phyloP scores from a whole-genome alignment of 345 rosid species.

The Euphorbia peplus region DNA sequence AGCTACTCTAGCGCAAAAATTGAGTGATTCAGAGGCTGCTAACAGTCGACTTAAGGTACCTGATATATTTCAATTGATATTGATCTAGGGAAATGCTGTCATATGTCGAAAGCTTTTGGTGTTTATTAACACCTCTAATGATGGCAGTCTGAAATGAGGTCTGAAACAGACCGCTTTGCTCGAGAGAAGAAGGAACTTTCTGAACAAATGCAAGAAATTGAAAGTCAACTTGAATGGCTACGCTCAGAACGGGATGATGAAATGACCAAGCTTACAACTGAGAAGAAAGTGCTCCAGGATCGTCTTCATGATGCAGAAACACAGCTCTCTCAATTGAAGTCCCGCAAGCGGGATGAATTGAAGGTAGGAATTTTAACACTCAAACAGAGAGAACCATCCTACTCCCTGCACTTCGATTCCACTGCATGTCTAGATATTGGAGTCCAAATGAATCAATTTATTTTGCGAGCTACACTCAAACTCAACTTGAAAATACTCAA shows the following conservation, averaged over 20 bases:
- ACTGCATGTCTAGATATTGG: neutral
- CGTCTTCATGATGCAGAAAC: constrained; percentile 94
- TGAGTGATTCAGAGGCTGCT: constrained; percentile 75
- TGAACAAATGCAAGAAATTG: constrained; percentile 81
- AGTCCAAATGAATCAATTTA: neutral
- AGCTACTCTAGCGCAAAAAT: constrained; percentile 52
- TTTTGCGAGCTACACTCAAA: neutral
- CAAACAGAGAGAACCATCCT: neutral
- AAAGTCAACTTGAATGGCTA: constrained; percentile 96
- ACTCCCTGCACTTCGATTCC: neutral
- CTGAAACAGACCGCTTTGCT: constrained; percentile 76
- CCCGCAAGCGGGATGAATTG: constrained; percentile 91
- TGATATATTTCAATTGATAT: constrained; percentile 23
- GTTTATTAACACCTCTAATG: constrained; percentile 18
- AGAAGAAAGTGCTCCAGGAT: constrained; percentile 79
- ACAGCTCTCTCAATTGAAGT: constrained; percentile 76
- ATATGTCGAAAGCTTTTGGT: constrained; percentile 1
- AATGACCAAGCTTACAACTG: constrained; percentile 60
- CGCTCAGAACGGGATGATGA: constrained; percentile 92
- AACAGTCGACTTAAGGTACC: constrained; percentile 77
- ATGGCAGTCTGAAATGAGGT: constrained; percentile 86
- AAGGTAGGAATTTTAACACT: constrained; percentile 47
- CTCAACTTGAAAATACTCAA: neutral
- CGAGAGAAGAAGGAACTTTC: constrained; percentile 83
- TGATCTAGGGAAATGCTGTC: constrained; percentile 12